Percentiles rank a stretch among this genome's conserved stretches.
phyloP scores from a whole-genome alignment of 1,284 basidiomycete species.

The Ganoderma boninense region DNA sequence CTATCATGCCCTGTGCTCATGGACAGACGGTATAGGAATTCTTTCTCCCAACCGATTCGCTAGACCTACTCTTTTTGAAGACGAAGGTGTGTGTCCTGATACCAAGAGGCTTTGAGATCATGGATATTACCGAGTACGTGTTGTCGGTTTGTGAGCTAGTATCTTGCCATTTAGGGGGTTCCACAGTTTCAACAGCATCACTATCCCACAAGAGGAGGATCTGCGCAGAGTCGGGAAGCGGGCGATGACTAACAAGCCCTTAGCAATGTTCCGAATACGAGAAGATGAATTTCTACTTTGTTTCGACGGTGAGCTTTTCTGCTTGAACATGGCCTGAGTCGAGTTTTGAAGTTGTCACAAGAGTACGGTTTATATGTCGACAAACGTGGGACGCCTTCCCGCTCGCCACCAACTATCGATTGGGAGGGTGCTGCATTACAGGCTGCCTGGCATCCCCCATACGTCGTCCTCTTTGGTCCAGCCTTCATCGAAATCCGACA shows the following conservation, averaged over 20 bases:
- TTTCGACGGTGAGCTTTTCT: constrained; percentile 75
- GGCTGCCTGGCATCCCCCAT: constrained; percentile 89
- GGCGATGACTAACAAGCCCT: constrained; percentile 81
- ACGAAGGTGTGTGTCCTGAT: constrained; percentile 92
- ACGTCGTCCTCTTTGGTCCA: constrained; percentile 88
- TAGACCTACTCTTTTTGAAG: constrained; percentile 90
- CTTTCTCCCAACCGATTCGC: constrained; percentile 89
- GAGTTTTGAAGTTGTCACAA: constrained; percentile 42
- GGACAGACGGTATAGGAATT: constrained; percentile 66
- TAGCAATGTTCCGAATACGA: constrained; percentile 91
- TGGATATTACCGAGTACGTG: constrained; percentile 88
- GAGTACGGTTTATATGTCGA: constrained; percentile 93
- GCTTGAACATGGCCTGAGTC: neutral
- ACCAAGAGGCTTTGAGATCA: constrained; percentile 93
- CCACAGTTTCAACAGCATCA: constrained; percentile 85
- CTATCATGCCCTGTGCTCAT: neutral
- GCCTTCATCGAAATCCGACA: constrained; percentile 95
- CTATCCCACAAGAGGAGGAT: constrained; percentile 84
- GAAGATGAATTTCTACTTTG: constrained; percentile 93
- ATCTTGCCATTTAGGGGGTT: neutral
- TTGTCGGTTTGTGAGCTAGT: neutral
- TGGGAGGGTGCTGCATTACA: constrained; percentile 94
- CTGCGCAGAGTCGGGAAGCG: constrained; percentile 79
- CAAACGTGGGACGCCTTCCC: constrained; percentile 86
- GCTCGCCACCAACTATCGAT: constrained; percentile 80